Evolutionary conservation across 495 filamentous ascomycete genomes (phyloP), one percentile per base, ranked within the genome.

Genomic region (Penicillium robsamsonii): DNA sequence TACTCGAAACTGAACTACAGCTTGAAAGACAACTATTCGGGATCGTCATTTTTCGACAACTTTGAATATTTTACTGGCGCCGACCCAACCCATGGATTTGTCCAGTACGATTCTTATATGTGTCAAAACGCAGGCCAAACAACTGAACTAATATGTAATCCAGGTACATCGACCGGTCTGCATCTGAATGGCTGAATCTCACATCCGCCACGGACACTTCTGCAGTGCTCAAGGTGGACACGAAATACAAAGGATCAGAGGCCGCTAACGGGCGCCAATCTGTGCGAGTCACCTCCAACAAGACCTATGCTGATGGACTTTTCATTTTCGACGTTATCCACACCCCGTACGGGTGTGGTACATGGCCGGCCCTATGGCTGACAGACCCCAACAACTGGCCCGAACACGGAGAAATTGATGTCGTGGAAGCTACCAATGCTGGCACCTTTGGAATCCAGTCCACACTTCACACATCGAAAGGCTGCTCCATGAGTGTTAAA

Each of bases 331-430:
- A 80, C 50, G 63, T 76, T 29, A 20, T 70, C 8, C 71, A 75
- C 38, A 60, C 64, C 9, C 74, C 73, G 4, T 72, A 70, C 45
- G 70, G 71, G 9, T 80, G 76, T 62, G 75, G 64, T 8, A 80
- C 77, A 15, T 79, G 76, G 76, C 75, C 75, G 0, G 77, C 77
- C 0, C 76, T 87, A 22, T 86, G 83, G 83, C 67, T 85, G 20
- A 80, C 81, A 6, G 81, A 75, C 2, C 78, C 80, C 1, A 56
- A 67, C 12, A 73, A 79, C 27, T 85, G 82, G 83, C 82, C 82
- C 9, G 54, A 46, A 3, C 50, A 74, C 53, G 73, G 74, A 15
- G 74, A 77, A 41, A 77, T 77, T 17, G 73, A 77, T 52, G 59
- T 75, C 18, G 58, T 77, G 40, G 74, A 75, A 50, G 57, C 63